Base-by-base conservation (phyloP, 192 early-diverging fungal genomes). In the Haplosporangium gracile region DNA sequence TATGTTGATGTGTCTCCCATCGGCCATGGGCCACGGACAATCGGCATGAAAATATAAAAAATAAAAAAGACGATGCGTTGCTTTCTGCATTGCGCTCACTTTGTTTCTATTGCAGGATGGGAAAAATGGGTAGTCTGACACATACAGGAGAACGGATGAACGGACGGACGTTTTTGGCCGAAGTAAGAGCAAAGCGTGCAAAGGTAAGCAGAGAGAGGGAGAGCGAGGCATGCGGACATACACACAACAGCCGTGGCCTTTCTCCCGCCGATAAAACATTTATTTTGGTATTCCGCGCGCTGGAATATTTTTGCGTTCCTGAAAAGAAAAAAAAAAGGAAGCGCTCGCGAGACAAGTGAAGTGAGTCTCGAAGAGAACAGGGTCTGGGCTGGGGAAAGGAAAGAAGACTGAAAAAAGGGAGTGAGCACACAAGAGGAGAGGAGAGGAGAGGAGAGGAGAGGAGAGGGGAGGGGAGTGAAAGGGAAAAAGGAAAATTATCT, bases 121-220 rank as follows among this genome's bases (percentile, higher is more conserved):
- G 60, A 65, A 65, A 26, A 29, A 15, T 29, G 49, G 26, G 29
- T 65, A 29, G 60, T 65, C 60, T 32, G 60, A 65, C 60, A 10
- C 8, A 11, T 13, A 26, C 26, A 29, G 57, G n/a, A 20, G 29
- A 29, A n/a, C 55, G 16, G 55, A 57, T 18, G 55, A 24, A 65
- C 60, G 60, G 60, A 65, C 60, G 29, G 60, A 65, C 60, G 60
- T 65, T 32, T 65, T 29, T 65, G 60, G 60, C n/a, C 60, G 26
- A 26, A 32, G 26, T 8, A 32, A 32, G 13, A 9, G 26, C n/a
- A 29, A 32, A 32, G 13, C 26, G 36, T 36, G 36, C 2, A 32
- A 65, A 65, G 29, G 60, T 15, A 65, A 32, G 60, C 29, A 65
- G 32, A 60, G 53, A 57, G 53, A 57, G 53, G 4, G 47, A 1